Percentiles rank a stretch among this genome's conserved stretches.
Conservation (phyloP, 169 alveolate genomes). For the Cryptosporidium canis region DNA sequence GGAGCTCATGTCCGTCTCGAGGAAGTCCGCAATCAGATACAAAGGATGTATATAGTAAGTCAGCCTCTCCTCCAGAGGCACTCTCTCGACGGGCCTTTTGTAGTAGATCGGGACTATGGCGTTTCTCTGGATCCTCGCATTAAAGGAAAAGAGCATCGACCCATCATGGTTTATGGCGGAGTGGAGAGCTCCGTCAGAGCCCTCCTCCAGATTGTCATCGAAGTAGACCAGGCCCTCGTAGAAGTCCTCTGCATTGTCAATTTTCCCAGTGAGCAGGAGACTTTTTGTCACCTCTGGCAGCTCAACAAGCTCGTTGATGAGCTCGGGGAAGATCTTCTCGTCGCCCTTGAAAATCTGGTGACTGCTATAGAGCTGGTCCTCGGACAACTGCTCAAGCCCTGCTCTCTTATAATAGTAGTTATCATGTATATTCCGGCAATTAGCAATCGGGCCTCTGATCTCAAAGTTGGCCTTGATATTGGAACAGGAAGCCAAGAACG, state of each 20-base stretch:
- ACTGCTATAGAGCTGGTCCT: background rate
- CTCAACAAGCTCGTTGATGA: background rate
- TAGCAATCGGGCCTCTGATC: constrained; percentile 36
- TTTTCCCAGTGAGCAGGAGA: background rate
- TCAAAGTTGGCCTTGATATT: no score
- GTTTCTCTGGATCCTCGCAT: constrained; percentile 1
- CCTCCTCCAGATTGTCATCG: constrained; percentile 5
- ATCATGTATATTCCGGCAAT: constrained; percentile 18
- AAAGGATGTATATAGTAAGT: constrained; percentile 57
- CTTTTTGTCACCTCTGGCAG: constrained; percentile 31
- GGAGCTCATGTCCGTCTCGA: constrained; percentile 50
- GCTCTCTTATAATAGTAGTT: constrained; percentile 33
- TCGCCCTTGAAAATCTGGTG: background rate
- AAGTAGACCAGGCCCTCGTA: constrained; percentile 44
- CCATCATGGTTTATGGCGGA: background rate
- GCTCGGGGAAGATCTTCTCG: constrained; percentile 10
- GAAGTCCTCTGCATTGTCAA: constrained; percentile 36
- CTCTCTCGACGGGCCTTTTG: constrained; percentile 14
- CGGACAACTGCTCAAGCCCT: constrained; percentile 11
- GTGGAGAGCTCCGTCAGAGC: background rate
- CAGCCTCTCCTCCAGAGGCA: constrained; percentile 20
- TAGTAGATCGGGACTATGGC: constrained; percentile 32
- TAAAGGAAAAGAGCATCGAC: background rate
- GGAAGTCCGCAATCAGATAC: constrained; percentile 44
- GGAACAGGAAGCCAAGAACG: no score